Conservation (phyloP, 2,329 filamentous ascomycete species). For the Paracoccidioides lutzii region DNA sequence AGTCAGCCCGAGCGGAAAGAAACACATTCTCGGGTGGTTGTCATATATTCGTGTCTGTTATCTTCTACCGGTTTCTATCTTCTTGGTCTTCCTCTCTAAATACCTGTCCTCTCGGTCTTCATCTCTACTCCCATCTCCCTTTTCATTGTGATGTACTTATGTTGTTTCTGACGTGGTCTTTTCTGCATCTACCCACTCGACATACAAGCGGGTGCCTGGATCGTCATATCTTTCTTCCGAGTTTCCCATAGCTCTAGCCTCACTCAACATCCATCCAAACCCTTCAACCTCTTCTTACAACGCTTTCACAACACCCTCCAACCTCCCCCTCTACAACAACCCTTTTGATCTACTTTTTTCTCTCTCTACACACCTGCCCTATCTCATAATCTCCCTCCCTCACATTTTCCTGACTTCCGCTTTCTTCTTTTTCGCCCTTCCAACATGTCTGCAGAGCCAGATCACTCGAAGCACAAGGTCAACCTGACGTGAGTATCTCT, state of each 20-base stretch:
- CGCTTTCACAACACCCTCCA: neutral
- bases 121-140: too few relatives aligned
- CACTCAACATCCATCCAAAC: neutral
- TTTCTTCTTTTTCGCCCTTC: constrained; percentile 14
- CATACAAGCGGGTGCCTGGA: neutral
- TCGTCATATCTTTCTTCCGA: constrained; percentile 4
- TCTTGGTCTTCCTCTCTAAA: neutral
- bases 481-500: constrained; percentile 56
- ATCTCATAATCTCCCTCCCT: constrained; percentile 6
- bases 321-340: neutral
- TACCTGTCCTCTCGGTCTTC: neutral
- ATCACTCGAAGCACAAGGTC: constrained; percentile 65
- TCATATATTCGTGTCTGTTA: neutral
- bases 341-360: neutral
- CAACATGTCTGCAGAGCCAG: constrained; percentile 60
- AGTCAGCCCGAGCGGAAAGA: neutral
- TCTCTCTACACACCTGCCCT: neutral
- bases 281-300: neutral
- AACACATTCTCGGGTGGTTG: constrained; percentile 2
- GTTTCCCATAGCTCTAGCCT: constrained; percentile 3
- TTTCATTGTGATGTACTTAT: constrained; percentile 1
- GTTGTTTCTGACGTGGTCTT: neutral
- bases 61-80: constrained; percentile 8
- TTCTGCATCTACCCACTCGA: too few relatives aligned
- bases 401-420: neutral